Conservation (phyloP, 768 basidiomycete species). For the Serpula lacrymans region DNA sequence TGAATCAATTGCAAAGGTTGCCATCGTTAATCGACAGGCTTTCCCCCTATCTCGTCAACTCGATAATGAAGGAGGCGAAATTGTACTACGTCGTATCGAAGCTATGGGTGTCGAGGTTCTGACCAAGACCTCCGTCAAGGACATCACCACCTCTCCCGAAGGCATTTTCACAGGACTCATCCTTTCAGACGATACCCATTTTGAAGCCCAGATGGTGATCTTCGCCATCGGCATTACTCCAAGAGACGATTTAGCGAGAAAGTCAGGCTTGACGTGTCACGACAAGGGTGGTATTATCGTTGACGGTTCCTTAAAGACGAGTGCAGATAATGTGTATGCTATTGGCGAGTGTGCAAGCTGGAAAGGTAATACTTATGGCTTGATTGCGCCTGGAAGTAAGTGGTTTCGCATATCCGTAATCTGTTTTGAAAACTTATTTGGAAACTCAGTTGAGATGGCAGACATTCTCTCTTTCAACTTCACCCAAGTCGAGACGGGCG, state of each 20-base stretch:
- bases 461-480: constrained; percentile 73
- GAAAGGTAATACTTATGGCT: constrained; percentile 64
- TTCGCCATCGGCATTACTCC: constrained; percentile 71
- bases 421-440: constrained; percentile 5
- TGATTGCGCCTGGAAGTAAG: constrained; percentile 67
- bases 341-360: constrained; percentile 77
- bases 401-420: constrained; percentile 1
- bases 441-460: constrained; percentile 58
- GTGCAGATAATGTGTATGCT: constrained; percentile 58
- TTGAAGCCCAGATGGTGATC: constrained; percentile 54
- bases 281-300: constrained; percentile 56
- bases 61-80: constrained; percentile 54
- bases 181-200: constrained; percentile 43
- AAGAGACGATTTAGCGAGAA: constrained; percentile 61
- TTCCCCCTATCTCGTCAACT: constrained; percentile 59
- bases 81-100: constrained; percentile 57
- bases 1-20: constrained; percentile 40
- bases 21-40: constrained; percentile 49
- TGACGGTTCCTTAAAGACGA: constrained; percentile 54
- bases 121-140: constrained; percentile 36
- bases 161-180: constrained; percentile 45
- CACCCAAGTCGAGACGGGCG: constrained; percentile 45
- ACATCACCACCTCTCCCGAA: constrained; percentile 34
- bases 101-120: constrained; percentile 57
- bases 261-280: constrained; percentile 48